These are phyloP conservation scores for Mariannaea elegans DNA, from an alignment of 2,329 filamentous ascomycete genomes.

Conservation along the genomic window DNA sequence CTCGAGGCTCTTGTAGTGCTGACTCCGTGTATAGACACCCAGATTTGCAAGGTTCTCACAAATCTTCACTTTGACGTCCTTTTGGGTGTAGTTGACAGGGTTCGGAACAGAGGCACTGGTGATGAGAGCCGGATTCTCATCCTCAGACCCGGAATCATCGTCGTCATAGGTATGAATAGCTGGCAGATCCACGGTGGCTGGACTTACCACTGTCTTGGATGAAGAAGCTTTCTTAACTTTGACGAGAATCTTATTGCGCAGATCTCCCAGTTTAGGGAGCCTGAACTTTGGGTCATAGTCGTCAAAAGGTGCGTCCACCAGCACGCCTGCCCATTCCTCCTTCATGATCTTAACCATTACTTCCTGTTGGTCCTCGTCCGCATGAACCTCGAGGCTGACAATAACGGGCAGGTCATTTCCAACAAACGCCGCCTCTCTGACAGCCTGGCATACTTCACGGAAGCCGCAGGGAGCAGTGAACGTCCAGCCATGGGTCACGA, in stretches of 20 bases:
- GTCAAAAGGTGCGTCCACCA: slow-evolving; percentile 69
- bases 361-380: slow-evolving; percentile 82
- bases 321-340: slow-evolving; percentile 80
- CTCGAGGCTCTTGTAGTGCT: slow-evolving; percentile 78
- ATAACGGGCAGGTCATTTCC: slow-evolving; percentile 83
- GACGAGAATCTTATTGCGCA: slow-evolving; percentile 83
- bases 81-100: slow-evolving; percentile 28
- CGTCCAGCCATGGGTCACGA: slow-evolving; percentile 85
- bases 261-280: slow-evolving; percentile 75
- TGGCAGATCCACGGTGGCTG: slow-evolving; percentile 46
- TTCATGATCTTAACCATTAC: slow-evolving; percentile 95
- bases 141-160: slow-evolving; percentile 54
- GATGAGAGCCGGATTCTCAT: slow-evolving; percentile 45
- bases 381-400: slow-evolving; percentile 91
- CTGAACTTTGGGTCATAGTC: slow-evolving; percentile 60
- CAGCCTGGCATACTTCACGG: slow-evolving; percentile 83
- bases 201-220: slow-evolving; percentile 42
- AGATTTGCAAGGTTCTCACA: slow-evolving; percentile 76
- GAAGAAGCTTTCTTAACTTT: slow-evolving; percentile 75
- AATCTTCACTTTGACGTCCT: slow-evolving; percentile 64
- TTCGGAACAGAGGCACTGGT: slow-evolving; percentile 22
- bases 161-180: slow-evolving; percentile 45
- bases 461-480: slow-evolving; percentile 88
- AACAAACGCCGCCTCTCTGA: slow-evolving; percentile 81
- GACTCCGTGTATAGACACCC: slow-evolving; percentile 87